Base-by-base conservation (phyloP, 2,329 filamentous ascomycete genomes). In the Ceratocystis albifundus region DNA sequence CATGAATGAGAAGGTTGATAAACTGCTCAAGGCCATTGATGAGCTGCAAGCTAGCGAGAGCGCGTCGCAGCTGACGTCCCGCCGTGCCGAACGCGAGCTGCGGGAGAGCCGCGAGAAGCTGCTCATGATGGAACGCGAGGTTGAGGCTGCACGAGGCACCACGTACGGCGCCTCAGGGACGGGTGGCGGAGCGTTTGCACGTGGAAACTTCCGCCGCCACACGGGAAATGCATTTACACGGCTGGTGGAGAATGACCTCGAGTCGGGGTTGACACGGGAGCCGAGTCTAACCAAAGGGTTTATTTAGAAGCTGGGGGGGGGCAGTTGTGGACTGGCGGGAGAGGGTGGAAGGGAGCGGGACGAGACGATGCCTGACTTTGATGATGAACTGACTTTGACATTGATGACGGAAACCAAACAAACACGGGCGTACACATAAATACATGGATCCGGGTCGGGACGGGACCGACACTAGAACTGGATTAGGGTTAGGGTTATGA, bases 31-130 rank as follows among this genome's bases (percentile, higher is more conserved):
- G 73, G 90, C 90, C 1, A 96, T 99, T 71, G 93, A 97, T 73
- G 93, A 97, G 74, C 84, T 99, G 44, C 93, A 99, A 75, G 86
- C 89, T 15, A 88, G 86, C 15, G 93, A 97, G 75, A 91, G 89
- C 25, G 80, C 85, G 10, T 87, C 86, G 61, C 90, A 96, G 74
- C 82, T 97, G 53, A 82, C 86, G 30, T 87, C 89, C 30, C 88
- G 93, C 66, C 86, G 93, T 55, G 90, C 90, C 17, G 93, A 99
- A 75, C 85, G 93, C 55, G 93, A 97, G 72, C 81, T 96, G 17
- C 84, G 90, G 5, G 90, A 96, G 75, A 93, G 96, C 76, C 85
- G 83, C 69, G 94, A 97, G 76, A 93, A 88, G 76, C 82, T 80
- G 0, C 77, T 92, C 32, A 82, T 88, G 41, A 79, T 97, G n/a